A percentile compares a stretch with the other conserved stretches of the same genome.
These are phyloP conservation scores for Byssothecium circinans DNA, from an alignment of 2,329 filamentous ascomycete species.

Conservation along the genomic window DNA sequence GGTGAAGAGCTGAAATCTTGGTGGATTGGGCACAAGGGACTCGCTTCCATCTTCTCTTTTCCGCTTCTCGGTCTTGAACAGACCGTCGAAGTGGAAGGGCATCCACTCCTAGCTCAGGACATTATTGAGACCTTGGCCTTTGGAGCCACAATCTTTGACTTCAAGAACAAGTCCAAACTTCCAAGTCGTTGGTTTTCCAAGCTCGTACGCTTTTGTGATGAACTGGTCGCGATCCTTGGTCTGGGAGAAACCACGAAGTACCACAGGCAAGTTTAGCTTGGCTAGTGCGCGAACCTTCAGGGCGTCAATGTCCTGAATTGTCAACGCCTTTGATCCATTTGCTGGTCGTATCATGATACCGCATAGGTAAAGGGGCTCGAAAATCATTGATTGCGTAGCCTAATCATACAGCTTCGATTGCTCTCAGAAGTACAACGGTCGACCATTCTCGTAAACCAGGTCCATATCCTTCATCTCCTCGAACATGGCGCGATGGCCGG, in stretches of 20 bases:
- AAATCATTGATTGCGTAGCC: constrained; percentile 6
- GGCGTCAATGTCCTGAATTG: constrained; percentile 50
- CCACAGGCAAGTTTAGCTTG: constrained; percentile 55
- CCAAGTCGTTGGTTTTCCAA: constrained; percentile 56
- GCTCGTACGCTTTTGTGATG: constrained; percentile 50
- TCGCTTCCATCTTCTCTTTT: constrained; percentile 28
- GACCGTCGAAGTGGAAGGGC: constrained; percentile 61
- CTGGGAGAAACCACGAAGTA: constrained; percentile 56
- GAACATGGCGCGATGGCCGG: background rate
- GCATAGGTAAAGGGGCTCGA: constrained; percentile 20
- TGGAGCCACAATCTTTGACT: constrained; percentile 60
- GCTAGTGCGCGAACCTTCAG: constrained; percentile 51
- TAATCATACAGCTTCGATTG: constrained; percentile 4
- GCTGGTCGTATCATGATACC: constrained; percentile 22
- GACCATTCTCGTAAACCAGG: constrained; percentile 21
- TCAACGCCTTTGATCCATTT: constrained; percentile 14
- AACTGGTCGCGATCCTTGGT: constrained; percentile 53
- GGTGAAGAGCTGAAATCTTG: constrained; percentile 57
- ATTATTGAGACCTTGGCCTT: constrained; percentile 54
- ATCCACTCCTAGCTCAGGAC: constrained; percentile 55
- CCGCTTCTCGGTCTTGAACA: constrained; percentile 57
- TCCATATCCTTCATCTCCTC: constrained; percentile 6
- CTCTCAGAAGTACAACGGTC: constrained; percentile 28
- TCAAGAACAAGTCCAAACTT: constrained; percentile 63
- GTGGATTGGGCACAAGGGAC: constrained; percentile 18